A percentile compares a stretch with the other conserved stretches of the same genome.
Evolutionary conservation across 2,329 filamentous ascomycete genomes (phyloP).

Genomic region (Elsinoe australis): DNA sequence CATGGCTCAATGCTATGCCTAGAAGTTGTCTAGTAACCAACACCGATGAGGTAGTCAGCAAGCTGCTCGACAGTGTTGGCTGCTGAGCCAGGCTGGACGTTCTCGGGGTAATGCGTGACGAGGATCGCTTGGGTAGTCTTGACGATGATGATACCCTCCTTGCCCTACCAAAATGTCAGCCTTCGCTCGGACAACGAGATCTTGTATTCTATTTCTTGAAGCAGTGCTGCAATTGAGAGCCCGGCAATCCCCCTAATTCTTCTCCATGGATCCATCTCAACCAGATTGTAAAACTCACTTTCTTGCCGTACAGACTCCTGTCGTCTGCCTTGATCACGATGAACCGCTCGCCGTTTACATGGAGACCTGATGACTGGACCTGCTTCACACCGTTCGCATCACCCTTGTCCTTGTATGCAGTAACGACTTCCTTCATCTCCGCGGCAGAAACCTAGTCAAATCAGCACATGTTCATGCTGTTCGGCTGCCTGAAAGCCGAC

Average conservation of each 20-base stretch:
- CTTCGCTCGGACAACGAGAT: background rate
- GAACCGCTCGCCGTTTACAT: conserved; percentile 70
- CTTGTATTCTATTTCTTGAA: too few relatives aligned
- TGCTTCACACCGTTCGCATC: conserved; percentile 50
- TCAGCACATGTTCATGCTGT: too few relatives aligned
- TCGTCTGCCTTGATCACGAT: conserved; percentile 70
- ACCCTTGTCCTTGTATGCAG: conserved; percentile 47
- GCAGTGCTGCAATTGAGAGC: too few relatives aligned
- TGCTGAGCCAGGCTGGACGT: conserved; percentile 64
- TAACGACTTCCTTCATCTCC: conserved; percentile 50
- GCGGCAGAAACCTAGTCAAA: conserved; percentile 45
- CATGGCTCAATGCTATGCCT: background rate
- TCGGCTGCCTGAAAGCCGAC: too few relatives aligned
- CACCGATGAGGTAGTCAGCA: conserved; percentile 75
- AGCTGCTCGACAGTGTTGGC: conserved; percentile 73
- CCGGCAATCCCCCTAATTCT: too few relatives aligned
- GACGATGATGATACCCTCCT: conserved; percentile 70
- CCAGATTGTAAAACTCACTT: conserved; percentile 48
- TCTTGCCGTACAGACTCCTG: conserved; percentile 74
- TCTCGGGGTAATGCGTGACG: conserved; percentile 76
- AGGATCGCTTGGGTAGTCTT: conserved; percentile 87
- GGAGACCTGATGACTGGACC: conserved; percentile 64
- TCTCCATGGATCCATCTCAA: too few relatives aligned
- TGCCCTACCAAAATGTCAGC: conserved; percentile 48
- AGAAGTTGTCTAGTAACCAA: conserved; percentile 57